Evolutionary conservation across 441 rosid species (phyloP), one percentile per base, ranked within the genome.

Genomic region (Eutrema salsugineum): DNA sequence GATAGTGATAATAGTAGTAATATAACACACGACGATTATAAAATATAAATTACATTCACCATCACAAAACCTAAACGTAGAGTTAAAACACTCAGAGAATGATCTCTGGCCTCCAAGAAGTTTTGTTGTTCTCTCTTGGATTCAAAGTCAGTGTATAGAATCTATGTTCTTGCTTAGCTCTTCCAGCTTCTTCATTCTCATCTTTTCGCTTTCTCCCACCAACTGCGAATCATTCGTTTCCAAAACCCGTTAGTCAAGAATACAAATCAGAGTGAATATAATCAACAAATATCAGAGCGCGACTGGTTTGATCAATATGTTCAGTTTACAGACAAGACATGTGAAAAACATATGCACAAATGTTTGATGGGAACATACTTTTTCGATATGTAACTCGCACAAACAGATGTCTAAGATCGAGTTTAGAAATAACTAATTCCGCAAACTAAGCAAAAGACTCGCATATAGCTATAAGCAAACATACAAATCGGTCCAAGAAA

Each of bases 121-220:
- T 27, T 54, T 16, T 16, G 2, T 38, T 58, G 40, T 49, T 49
- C 71, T 42, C 30, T 70, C 76, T 64, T 76, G 79, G 72, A 44
- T 58, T 76, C 63, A 48, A 64, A 65, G 80, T 91, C 84, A 90
- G 67, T 87, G 88, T 60, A 86, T 68, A 8, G 88, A 80, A 73
- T 91, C 97, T 70, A 91, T 51, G 91, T 79, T 87, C 90, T 88
- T 91, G 84, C 94, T 90, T 78, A 94, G 96, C 89, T 94, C 97
- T 80, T 94, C 99, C 84, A 94, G 90, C 85, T 94, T 94, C 90
- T 91, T 94, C 94, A 94, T 84, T 94, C 99, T 88, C 88, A 85
- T 11, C 86, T 71, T 90, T 86, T 94, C 99, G 56, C 99, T 94
- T 81, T 94, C 99, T 15, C 90, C 77, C 78, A 91, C 99, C 85